Evolutionary conservation across 2,329 filamentous ascomycete species (phyloP), one percentile per base, ranked within the genome.

Genomic region (Apiospora hydei): DNA sequence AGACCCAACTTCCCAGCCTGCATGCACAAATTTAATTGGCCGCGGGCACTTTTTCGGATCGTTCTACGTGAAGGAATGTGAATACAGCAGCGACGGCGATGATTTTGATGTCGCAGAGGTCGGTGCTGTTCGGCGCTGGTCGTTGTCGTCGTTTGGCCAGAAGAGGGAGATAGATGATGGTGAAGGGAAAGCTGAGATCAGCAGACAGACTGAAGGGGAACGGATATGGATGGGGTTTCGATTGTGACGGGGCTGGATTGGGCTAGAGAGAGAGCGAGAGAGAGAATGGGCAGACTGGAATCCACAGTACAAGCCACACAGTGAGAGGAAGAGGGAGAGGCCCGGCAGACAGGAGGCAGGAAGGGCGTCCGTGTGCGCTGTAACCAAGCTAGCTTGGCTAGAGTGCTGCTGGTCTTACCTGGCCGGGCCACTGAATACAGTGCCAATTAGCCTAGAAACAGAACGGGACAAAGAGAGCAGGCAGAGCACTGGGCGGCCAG

Each of bases 1-100:
- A 69, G 47, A 69, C 47, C 68, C 46, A 26, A 41, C 46, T 41
- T 43, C n/a, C 18, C 68, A 53, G 46, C 46, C 68, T 51, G 67
- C 67, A 51, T 69, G 68, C 68, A 69, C 68, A 69, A 69, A 69
- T 51, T 57, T 51, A 69, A 69, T 69, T 69, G 68, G 68, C 68
- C 68, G 68, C 68, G 38, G 47, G 46, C 68, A 53, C 24, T 34
- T 26, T 69, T 41, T 51, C 30, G 47, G 68, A 26, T 41, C 18
- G 18, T 57, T 69, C 30, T 38, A 47, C 34, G 30, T 69, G 18
- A 51, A 51, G 43, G 26, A 57, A 41, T 57, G 68, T 53, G 46
- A 41, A 44, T 26, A 41, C 68, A 53, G 68, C 68, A 69, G 47
- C 68, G 47, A 53, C 46, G 41, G 47, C 68, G 47, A 57, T 69